Conservation (phyloP, 495 filamentous ascomycete species). For the Aspergillus olivimuriae region DNA sequence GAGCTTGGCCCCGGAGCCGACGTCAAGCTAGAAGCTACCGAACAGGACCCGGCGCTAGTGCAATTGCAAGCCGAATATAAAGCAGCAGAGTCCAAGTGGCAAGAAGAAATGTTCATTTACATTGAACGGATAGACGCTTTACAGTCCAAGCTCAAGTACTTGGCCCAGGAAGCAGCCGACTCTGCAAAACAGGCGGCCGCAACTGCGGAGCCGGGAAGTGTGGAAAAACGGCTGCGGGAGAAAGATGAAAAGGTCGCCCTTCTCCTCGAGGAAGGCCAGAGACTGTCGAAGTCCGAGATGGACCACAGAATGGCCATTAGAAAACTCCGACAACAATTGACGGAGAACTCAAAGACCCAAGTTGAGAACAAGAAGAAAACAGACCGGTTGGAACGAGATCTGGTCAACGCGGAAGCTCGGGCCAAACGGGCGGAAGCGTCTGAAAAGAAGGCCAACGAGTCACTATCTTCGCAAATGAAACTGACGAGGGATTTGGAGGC, state of each 20-base stretch:
- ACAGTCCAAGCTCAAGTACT: constrained; percentile 81
- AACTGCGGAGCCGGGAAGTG: constrained; percentile 53
- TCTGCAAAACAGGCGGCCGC: constrained; percentile 58
- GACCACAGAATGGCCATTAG: constrained; percentile 77
- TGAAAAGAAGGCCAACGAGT: constrained; percentile 60
- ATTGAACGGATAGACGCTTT: constrained; percentile 90
- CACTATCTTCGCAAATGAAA: constrained; percentile 57
- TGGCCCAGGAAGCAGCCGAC: constrained; percentile 71
- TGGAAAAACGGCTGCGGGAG: constrained; percentile 74
- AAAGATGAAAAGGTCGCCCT: constrained; percentile 86
- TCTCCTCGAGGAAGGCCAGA: constrained; percentile 88
- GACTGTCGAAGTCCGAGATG: constrained; percentile 77
- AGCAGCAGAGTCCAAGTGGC: constrained; percentile 54
- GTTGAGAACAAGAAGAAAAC: constrained; percentile 44
- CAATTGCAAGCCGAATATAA: constrained; percentile 53
- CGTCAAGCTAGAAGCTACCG: background rate
- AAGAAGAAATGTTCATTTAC: constrained; percentile 74
- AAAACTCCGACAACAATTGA: constrained; percentile 66
- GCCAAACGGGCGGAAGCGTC: constrained; percentile 59
- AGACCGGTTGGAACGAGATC: constrained; percentile 62
- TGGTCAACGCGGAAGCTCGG: constrained; percentile 49
- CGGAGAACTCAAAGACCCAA: constrained; percentile 47
- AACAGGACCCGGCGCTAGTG: constrained; percentile 34
- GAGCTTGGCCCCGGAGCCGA: no score
- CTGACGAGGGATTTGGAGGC: constrained; percentile 65